Evolutionary conservation across 1,284 basidiomycete genomes (phyloP).

Genomic region (Leucoagaricus sp.): DNA sequence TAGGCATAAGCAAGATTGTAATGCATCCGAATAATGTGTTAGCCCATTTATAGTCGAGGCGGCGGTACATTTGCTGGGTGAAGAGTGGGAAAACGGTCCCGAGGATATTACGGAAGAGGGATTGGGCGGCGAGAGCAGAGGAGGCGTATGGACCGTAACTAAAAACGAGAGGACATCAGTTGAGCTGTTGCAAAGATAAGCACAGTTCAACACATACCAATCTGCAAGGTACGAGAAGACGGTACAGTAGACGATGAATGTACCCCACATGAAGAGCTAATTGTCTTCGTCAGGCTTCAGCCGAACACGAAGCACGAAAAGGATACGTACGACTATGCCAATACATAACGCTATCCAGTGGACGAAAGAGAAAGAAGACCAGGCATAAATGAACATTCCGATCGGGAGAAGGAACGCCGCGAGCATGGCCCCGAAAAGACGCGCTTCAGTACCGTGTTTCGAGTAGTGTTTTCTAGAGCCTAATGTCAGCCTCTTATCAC

Average conservation of each 20-base stretch:
- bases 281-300: neutral
- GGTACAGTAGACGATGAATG: constrained; percentile 63
- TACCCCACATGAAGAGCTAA: constrained; percentile 55
- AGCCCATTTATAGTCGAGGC: constrained; percentile 67
- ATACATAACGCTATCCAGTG: constrained; percentile 61
- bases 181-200: neutral
- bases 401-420: constrained; percentile 65
- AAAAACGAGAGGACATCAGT: no score
- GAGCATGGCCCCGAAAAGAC: constrained; percentile 66
- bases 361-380: constrained; percentile 52
- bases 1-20: constrained; percentile 62
- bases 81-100: constrained; percentile 61
- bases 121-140: constrained; percentile 78
- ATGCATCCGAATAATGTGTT: constrained; percentile 68
- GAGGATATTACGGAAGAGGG: constrained; percentile 48
- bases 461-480: constrained; percentile 51
- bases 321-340: constrained; percentile 48
- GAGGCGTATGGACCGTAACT: constrained; percentile 78
- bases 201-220: constrained; percentile 45
- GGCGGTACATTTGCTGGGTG: constrained; percentile 58
- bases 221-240: constrained; percentile 76
- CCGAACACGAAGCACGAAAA: neutral
- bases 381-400: constrained; percentile 70
- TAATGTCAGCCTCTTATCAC: neutral
- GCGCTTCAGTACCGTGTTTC: constrained; percentile 68